phyloP scores from a whole-genome alignment of 495 filamentous ascomycete species.

The Daldinia concentrica region DNA sequence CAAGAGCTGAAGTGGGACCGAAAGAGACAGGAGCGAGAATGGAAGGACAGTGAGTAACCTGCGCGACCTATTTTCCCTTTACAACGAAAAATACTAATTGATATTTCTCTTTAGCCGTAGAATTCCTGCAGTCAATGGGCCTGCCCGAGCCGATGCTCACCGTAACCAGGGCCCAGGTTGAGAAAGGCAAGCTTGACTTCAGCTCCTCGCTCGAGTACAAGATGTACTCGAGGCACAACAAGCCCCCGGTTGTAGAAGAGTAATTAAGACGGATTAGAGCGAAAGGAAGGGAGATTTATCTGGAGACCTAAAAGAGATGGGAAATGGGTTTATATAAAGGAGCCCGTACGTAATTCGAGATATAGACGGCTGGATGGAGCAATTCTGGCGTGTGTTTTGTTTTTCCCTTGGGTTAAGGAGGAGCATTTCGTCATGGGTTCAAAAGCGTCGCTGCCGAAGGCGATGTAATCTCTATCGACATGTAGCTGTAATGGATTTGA shows the following conservation, averaged over 20 bases:
- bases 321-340: slow-evolving; percentile 17
- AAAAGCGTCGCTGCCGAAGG: slow-evolving; percentile 4
- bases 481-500: slow-evolving; percentile 19
- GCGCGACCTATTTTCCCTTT: background rate
- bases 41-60: slow-evolving; percentile 71
- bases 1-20: slow-evolving; percentile 86
- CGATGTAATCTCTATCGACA: slow-evolving; percentile 13
- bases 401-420: background rate
- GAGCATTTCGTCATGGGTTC: slow-evolving; percentile 18
- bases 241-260: slow-evolving; percentile 41
- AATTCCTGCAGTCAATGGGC: slow-evolving; percentile 86
- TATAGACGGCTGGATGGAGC: slow-evolving; percentile 35
- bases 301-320: slow-evolving; percentile 13
- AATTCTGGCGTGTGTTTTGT: slow-evolving; percentile 31
- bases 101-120: slow-evolving; percentile 57
- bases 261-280: slow-evolving; percentile 1
- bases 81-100: slow-evolving; percentile 2
- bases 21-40: slow-evolving; percentile 80
- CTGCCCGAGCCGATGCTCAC: slow-evolving; percentile 78
- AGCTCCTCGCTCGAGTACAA: slow-evolving; percentile 74
- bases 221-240: slow-evolving; percentile 76
- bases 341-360: slow-evolving; percentile 25
- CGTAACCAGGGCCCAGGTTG: slow-evolving; percentile 78
- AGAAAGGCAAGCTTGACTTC: slow-evolving; percentile 76
- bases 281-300: background rate